Conservation (phyloP, 2,329 filamentous ascomycete species). For the Colletotrichum magnum region DNA sequence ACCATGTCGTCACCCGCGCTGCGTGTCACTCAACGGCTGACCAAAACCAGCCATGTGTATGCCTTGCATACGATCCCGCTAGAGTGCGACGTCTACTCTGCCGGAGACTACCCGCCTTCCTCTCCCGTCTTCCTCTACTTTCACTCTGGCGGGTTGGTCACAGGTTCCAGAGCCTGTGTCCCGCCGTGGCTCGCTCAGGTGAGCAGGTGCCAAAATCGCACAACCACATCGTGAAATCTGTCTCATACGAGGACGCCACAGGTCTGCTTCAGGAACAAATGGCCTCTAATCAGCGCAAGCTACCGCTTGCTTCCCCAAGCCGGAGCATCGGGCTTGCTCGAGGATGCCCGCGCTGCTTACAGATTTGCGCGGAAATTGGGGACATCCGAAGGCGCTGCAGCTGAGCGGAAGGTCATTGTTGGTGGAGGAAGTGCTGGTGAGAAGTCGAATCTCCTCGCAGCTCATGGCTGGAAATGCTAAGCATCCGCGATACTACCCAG, state of each 20-base stretch:
- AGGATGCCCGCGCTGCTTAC: slow-evolving; percentile 51
- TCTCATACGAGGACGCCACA: slow-evolving; percentile 20
- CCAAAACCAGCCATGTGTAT: slow-evolving; percentile 47
- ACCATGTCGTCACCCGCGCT: slow-evolving; percentile 4
- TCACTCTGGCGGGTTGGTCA: slow-evolving; percentile 52
- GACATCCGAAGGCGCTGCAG: background rate
- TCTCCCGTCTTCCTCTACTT: slow-evolving; percentile 54
- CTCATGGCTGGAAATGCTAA: background rate
- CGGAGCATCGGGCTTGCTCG: slow-evolving; percentile 45
- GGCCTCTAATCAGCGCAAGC: slow-evolving; percentile 52
- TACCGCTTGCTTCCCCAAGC: slow-evolving; percentile 54
- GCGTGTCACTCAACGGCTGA: slow-evolving; percentile 11
- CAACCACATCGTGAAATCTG: background rate
- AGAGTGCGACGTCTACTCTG: slow-evolving; percentile 53
- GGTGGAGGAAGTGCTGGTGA: slow-evolving; percentile 53
- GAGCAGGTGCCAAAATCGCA: background rate
- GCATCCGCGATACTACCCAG: slow-evolving; percentile 35
- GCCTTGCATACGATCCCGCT: slow-evolving; percentile 51
- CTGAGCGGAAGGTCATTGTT: slow-evolving; percentile 47
- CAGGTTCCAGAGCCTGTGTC: slow-evolving; percentile 49
- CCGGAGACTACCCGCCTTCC: slow-evolving; percentile 42
- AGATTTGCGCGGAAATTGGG: slow-evolving; percentile 47
- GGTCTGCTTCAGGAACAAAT: slow-evolving; percentile 50
- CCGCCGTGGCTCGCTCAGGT: slow-evolving; percentile 55
- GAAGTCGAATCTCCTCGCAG: background rate